Base-by-base conservation (phyloP, 2,329 filamentous ascomycete species). In the Cercospora sojina region DNA sequence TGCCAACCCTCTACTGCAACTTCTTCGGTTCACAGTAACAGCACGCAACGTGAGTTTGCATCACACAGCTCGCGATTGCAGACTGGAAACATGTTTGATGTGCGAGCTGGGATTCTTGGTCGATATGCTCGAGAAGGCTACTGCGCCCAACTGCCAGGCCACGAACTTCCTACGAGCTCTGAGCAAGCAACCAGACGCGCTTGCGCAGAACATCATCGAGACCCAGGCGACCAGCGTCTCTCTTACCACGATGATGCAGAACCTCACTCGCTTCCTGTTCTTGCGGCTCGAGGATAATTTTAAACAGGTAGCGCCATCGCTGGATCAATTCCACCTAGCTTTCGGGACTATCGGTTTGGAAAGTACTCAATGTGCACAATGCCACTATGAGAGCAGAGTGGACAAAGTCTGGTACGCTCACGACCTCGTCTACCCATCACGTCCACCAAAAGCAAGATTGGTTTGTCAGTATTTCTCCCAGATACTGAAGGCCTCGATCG, bases 41-140 rank as follows among this genome's bases (percentile, higher is more conserved):
- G 84, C 97, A 61, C 89, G 94, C 57, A 99, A 99, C 74, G 80
- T 96, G 60, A 91, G 95, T 9, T 84, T 99, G 1, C 89, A 93
- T 66, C 95, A 99, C 77, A 91, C 93, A 1, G 92, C 95, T 0
- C 92, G 91, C 8, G 87, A 90, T 13, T 99, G 95, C 76, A 83
- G 93, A 2, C 88, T 87, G 71, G 93, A 96, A 64, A 86, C 88
- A 32, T 99, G 95, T 78, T 83, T 99, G 49, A 82, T 99, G 1
- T 99, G 95, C 79, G 95, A 99, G 79, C 84, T 99, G 71, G 95
- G 95, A 0, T 99, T 95, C 77, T 83, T 99, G 9, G 96, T 97
- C 73, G 96, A 99, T 76, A 99, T 99, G 95, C 85, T 99, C 25
- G 91, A 98, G 74, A 99, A 98, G 77, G 95, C 95, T 2, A 90